Evolutionary conservation across 1,284 basidiomycete genomes (phyloP).

Genomic region (Austroboletus niveus): DNA sequence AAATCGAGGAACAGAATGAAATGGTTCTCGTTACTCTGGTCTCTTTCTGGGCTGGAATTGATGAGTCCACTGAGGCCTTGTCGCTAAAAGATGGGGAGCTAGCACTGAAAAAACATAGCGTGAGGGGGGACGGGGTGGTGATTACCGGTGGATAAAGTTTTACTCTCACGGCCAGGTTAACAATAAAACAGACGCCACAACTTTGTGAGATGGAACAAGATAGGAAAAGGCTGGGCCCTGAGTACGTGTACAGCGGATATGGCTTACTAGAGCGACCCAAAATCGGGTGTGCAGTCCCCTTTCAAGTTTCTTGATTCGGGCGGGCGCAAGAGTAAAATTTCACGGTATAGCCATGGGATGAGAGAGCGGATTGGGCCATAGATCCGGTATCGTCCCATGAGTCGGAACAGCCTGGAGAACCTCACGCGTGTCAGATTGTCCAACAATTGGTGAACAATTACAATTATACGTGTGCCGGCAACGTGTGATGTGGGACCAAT

Average conservation of each 20-base stretch:
- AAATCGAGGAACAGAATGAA: slow-evolving; percentile 11
- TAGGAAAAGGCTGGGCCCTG: slow-evolving; percentile 11
- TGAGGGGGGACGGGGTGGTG: neutral
- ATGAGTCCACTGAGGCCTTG: neutral
- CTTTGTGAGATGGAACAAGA: slow-evolving; percentile 7
- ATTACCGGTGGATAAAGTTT: slow-evolving; percentile 22
- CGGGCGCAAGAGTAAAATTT: slow-evolving; percentile 23
- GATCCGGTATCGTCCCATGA: slow-evolving; percentile 28
- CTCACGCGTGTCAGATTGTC: slow-evolving; percentile 5
- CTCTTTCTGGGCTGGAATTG: neutral
- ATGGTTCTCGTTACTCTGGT: neutral
- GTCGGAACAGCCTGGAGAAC: slow-evolving; percentile 5
- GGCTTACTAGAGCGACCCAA: slow-evolving; percentile 12
- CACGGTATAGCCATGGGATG: slow-evolving; percentile 12
- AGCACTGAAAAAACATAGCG: neutral
- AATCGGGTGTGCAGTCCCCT: slow-evolving; percentile 23
- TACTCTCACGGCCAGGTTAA: slow-evolving; percentile 12
- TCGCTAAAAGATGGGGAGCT: neutral
- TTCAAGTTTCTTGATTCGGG: slow-evolving; percentile 34
- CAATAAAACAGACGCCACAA: slow-evolving; percentile 21
- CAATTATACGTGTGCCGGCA: slow-evolving; percentile 21
- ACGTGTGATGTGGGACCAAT: slow-evolving; percentile 21
- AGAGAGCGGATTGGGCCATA: slow-evolving; percentile 7
- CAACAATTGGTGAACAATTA: slow-evolving; percentile 32
- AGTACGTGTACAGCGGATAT: slow-evolving; percentile 6